Conservation (phyloP, 176 grass and related monocot species). For the Eremochloa ophiuroides region DNA sequence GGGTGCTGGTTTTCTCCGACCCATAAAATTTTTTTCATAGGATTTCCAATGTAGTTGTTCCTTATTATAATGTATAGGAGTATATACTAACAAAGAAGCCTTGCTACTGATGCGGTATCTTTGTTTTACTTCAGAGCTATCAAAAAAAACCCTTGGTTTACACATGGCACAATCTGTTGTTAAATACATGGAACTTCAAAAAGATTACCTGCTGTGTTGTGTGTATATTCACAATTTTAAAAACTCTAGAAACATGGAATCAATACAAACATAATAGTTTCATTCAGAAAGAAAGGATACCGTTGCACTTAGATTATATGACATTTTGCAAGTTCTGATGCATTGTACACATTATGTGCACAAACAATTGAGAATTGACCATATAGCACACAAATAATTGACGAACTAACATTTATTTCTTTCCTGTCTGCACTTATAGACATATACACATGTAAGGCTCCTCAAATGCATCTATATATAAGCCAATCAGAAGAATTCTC, state of each 20-base stretch:
- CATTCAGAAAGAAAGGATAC: background rate
- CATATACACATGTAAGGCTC: background rate
- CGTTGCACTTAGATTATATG: background rate
- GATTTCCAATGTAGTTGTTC: background rate
- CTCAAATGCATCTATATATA: background rate
- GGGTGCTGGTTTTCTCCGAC: no score
- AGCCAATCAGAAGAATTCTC: background rate
- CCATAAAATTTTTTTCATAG: background rate
- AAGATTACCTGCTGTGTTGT: background rate
- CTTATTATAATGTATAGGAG: background rate
- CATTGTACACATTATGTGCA: background rate
- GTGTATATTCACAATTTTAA: background rate
- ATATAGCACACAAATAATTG: background rate
- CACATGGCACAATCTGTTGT: background rate
- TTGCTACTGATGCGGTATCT: background rate
- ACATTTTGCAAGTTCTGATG: background rate
- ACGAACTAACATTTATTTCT: background rate
- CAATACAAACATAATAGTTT: background rate
- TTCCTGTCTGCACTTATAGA: background rate
- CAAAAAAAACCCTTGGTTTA: background rate
- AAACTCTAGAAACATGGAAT: background rate
- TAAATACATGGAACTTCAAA: background rate
- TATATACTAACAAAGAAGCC: background rate
- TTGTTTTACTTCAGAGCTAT: background rate
- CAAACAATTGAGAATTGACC: background rate